Conservation (phyloP, 2,329 filamentous ascomycete species). For the Diaporthe aspalathi region DNA sequence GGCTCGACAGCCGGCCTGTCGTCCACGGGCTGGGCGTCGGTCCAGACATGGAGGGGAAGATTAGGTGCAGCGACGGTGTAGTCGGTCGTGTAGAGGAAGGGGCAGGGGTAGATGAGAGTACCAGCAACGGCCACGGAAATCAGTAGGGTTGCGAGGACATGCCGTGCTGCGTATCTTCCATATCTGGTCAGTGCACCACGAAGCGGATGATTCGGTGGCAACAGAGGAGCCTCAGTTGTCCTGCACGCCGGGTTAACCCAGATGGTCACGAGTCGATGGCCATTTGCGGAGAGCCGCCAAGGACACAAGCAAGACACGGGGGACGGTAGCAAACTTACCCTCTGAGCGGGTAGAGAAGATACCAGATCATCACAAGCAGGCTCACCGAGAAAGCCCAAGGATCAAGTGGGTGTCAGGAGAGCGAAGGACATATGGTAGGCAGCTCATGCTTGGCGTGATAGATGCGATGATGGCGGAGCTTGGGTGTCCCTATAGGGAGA, state of each 20-base stretch:
- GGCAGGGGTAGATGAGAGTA: constrained; percentile 77
- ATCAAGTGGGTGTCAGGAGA: constrained; percentile 5
- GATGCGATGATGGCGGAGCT: constrained; percentile 23
- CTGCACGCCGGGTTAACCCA: constrained; percentile 52
- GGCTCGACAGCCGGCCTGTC: constrained; percentile 62
- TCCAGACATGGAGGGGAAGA: constrained; percentile 85
- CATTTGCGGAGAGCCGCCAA: constrained; percentile 41
- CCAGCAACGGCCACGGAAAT: constrained; percentile 78
- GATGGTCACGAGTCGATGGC: background rate
- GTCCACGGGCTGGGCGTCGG: constrained; percentile 73
- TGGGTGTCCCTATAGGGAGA: background rate
- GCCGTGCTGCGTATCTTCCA: constrained; percentile 75
- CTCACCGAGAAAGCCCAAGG: constrained; percentile 32
- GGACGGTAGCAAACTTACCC: constrained; percentile 65
- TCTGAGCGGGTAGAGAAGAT: constrained; percentile 80
- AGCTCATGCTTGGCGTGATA: constrained; percentile 38
- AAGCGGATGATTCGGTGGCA: constrained; percentile 73
- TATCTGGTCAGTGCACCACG: constrained; percentile 74
- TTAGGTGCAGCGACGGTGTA: constrained; percentile 78
- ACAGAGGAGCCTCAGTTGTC: constrained; percentile 78
- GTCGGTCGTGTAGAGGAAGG: constrained; percentile 79
- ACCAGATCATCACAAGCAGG: constrained; percentile 73
- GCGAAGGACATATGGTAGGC: constrained; percentile 22
- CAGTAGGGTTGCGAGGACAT: constrained; percentile 80
- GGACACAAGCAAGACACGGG: constrained; percentile 1